phyloP scores from a whole-genome alignment of 73 alveolate species.

The Symbiodinium pilosum region DNA sequence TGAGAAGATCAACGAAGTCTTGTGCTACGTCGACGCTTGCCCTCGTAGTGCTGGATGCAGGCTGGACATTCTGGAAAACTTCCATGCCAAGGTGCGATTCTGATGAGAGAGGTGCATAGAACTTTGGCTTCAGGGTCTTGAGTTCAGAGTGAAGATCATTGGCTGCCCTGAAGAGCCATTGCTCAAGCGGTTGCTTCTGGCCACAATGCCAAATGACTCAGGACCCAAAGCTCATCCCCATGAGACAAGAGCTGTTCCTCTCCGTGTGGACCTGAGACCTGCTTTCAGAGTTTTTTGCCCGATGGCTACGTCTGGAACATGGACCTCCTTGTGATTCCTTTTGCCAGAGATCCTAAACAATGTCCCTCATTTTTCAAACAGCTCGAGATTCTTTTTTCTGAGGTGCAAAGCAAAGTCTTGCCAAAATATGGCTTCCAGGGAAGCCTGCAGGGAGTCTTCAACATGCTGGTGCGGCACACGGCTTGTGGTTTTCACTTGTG shows the following conservation, averaged over 20 bases:
- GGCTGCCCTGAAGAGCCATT: no score
- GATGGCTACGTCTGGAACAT: not conserved
- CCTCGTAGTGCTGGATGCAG: not conserved
- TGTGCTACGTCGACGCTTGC: not conserved
- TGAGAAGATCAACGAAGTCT: not conserved
- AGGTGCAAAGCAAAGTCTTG: conserved; percentile 76
- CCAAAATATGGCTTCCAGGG: conserved; percentile 86
- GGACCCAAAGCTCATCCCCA: conserved; percentile 73
- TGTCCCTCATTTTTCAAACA: not conserved
- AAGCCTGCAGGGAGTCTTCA: conserved; percentile 64
- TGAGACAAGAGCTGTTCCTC: conserved; percentile 86
- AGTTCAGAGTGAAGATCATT: no score
- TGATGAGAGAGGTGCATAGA: not conserved
- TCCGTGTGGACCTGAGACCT: not conserved
- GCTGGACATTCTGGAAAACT: conserved; percentile 16
- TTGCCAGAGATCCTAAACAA: not conserved
- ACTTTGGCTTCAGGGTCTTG: no score
- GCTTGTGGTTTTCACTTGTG: not conserved
- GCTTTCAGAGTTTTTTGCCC: no score
- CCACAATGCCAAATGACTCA: not conserved
- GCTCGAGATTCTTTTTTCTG: no score
- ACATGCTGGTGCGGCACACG: conserved; percentile 72
- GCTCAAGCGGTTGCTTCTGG: no score
- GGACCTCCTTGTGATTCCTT: not conserved
- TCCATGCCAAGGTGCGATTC: not conserved